A percentile compares a stretch with the other conserved stretches of the same genome.
Conservation (phyloP, 495 filamentous ascomycete genomes). For the Aspergillus ostianus region DNA sequence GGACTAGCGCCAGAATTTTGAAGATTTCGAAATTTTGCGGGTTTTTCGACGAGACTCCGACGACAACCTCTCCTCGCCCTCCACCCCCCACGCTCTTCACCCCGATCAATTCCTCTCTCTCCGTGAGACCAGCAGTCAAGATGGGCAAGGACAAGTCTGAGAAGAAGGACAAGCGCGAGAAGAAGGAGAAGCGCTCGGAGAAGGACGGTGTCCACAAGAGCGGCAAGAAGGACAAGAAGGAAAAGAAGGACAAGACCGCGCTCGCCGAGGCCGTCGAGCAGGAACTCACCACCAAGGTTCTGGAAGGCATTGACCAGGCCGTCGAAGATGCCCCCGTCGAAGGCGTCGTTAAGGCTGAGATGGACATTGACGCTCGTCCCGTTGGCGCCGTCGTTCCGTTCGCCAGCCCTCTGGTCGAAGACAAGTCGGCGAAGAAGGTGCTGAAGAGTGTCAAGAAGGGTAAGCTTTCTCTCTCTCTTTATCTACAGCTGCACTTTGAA, state of each 20-base stretch:
- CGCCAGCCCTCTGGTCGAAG: conserved; percentile 83
- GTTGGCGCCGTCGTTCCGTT: conserved; percentile 86
- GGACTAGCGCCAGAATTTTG: conserved; percentile 46
- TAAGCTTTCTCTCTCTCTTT: conserved; percentile 37
- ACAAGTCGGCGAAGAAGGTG: conserved; percentile 90
- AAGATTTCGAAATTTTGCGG: conserved; percentile 43
- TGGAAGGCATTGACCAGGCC: conserved; percentile 52
- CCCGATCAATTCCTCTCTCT: conserved; percentile 19
- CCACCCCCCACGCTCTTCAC: conserved; percentile 18
- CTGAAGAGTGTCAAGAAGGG: conserved; percentile 92
- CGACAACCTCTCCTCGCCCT: conserved; percentile 17
- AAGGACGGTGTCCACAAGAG: conserved; percentile 71
- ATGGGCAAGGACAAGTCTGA: conserved; percentile 58
- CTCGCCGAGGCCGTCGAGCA: conserved; percentile 61
- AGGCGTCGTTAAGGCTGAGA: conserved; percentile 44
- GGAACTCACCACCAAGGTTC: conserved; percentile 54
- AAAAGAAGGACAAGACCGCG: conserved; percentile 68
- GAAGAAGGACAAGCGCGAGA: conserved; percentile 74
- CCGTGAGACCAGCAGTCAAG: conserved; percentile 24
- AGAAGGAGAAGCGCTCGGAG: conserved; percentile 78
- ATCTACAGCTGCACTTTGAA: conserved; percentile 6
- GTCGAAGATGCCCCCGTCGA: conserved; percentile 32
- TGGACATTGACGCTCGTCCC: conserved; percentile 50
- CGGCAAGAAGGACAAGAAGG: conserved; percentile 61
- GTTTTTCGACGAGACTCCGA: conserved; percentile 13